A percentile compares a stretch with the other conserved stretches of the same genome.
These are phyloP conservation scores for Sugiyamaella xylanicola DNA, from an alignment of 1,139 yeast genomes.

Conservation along the genomic window DNA sequence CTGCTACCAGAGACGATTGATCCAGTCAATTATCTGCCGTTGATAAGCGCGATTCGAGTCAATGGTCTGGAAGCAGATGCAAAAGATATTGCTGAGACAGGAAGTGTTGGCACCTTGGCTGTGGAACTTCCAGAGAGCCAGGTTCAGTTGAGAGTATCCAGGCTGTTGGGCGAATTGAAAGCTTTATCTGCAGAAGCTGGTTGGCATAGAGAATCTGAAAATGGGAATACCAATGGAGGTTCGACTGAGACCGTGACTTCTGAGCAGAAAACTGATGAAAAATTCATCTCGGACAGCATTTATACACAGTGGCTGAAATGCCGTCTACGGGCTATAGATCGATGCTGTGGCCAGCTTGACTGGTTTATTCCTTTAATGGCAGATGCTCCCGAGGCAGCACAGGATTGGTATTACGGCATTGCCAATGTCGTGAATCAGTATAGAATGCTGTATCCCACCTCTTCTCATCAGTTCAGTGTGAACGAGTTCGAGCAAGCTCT, in stretches of 20 bases:
- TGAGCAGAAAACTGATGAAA: no score
- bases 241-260: no score
- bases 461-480: constrained; percentile 17
- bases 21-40: constrained; percentile 24
- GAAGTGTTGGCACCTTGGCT: background rate
- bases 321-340: constrained; percentile 32
- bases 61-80: constrained; percentile 13
- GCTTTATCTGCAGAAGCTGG: constrained; percentile 22
- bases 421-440: constrained; percentile 30
- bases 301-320: constrained; percentile 32
- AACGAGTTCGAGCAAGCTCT: constrained; percentile 27
- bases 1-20: constrained; percentile 32
- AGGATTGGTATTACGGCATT: constrained; percentile 32
- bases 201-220: constrained; percentile 24
- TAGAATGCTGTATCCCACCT: constrained; percentile 22
- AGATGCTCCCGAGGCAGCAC: constrained; percentile 25
- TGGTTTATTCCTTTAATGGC: constrained; percentile 22
- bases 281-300: constrained; percentile 13
- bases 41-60: constrained; percentile 23
- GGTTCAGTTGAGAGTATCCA: constrained; percentile 21
- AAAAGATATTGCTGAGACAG: background rate
- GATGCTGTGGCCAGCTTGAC: constrained; percentile 27
- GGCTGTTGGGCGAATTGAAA: constrained; percentile 23
- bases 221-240: constrained; percentile 1
- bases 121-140: constrained; percentile 24